Percentiles rank a stretch among this genome's conserved stretches.
These are phyloP conservation scores for Aquilaria agallochum DNA, from an alignment of 441 rosid genomes.

Conservation along the genomic window DNA sequence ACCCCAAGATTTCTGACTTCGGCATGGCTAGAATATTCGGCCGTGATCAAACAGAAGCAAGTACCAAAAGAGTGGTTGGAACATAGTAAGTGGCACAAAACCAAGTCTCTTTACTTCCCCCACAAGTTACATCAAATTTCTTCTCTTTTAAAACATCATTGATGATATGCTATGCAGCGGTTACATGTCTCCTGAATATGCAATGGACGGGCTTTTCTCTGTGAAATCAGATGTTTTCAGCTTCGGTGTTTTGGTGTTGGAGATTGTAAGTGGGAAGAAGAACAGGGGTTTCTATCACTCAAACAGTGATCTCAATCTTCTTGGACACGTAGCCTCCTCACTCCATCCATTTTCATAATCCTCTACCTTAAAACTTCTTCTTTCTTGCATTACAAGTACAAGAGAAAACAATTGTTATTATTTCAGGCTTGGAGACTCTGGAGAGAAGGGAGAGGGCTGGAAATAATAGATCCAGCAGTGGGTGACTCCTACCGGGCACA, in stretches of 20 bases:
- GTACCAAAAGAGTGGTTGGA: conserved; percentile 65
- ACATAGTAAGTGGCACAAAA: conserved; percentile 52
- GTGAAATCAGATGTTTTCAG: conserved; percentile 71
- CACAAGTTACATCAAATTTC: not conserved
- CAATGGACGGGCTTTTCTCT: conserved; percentile 70
- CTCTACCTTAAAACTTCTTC: not conserved
- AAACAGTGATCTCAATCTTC: conserved; percentile 42
- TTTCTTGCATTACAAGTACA: no score
- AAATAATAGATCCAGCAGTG: conserved; percentile 34
- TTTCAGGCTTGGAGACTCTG: conserved; percentile 71
- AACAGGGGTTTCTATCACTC: conserved; percentile 57
- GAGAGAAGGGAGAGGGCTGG: conserved; percentile 55
- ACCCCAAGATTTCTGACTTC: conserved; percentile 72
- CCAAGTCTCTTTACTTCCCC: not conserved
- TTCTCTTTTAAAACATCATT: not conserved
- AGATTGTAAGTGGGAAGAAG: conserved; percentile 61
- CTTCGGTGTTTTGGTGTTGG: conserved; percentile 68
- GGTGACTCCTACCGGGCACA: conserved; percentile 24
- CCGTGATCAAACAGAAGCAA: conserved; percentile 55
- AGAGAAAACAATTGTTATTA: not conserved
- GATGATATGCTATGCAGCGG: conserved; percentile 38
- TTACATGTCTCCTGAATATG: conserved; percentile 86
- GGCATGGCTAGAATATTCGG: conserved; percentile 88
- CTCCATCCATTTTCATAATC: not conserved
- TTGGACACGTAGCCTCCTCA: conserved; percentile 49